Evolutionary conservation across 2,329 filamentous ascomycete genomes (phyloP).

Genomic region (Tolypocladium album): DNA sequence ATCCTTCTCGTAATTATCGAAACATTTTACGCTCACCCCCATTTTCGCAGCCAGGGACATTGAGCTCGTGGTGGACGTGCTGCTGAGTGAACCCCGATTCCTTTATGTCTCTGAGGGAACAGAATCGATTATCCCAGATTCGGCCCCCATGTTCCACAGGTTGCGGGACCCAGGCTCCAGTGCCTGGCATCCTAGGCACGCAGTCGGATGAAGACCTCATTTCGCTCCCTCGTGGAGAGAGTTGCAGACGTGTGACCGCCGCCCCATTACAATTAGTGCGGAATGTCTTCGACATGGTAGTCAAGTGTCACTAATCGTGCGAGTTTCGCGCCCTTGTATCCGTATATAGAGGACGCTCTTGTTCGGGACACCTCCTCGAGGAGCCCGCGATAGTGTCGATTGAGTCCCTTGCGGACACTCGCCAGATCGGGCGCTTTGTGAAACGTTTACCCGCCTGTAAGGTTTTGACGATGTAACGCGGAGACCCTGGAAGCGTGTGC

Average conservation of each 20-base stretch:
- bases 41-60: not conserved
- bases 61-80: not conserved
- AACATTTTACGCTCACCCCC: not conserved
- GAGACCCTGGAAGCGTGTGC: not conserved
- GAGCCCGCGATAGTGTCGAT: not conserved
- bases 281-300: not conserved
- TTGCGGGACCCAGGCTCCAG: not conserved
- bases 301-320: too few relatives aligned
- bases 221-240: not conserved
- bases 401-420: not conserved
- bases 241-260: not conserved
- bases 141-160: not conserved
- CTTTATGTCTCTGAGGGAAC: not conserved
- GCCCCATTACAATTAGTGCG: not conserved
- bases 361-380: not conserved
- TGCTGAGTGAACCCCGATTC: not conserved
- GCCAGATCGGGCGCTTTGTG: not conserved
- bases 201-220: not conserved
- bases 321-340: not conserved
- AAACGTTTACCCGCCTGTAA: not conserved
- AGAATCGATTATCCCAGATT: not conserved
- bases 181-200: not conserved
- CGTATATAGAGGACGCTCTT: too few relatives aligned
- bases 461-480: not conserved
- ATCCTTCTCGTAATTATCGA: not conserved